Evolutionary conservation across 768 basidiomycete genomes (phyloP).

Genomic region (Lentinula guzmanii): DNA sequence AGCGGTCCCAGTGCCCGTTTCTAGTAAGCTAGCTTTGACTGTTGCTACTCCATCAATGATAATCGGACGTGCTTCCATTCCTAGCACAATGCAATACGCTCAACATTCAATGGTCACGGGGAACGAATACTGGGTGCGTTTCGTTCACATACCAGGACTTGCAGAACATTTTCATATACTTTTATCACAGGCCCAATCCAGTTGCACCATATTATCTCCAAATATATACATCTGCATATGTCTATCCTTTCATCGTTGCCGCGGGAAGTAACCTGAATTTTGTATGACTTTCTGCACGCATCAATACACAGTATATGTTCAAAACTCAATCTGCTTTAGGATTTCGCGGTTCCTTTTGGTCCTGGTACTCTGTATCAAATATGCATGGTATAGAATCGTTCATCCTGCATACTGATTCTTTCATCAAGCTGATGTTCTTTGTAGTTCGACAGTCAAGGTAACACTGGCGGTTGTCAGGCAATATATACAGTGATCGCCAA

Average conservation of each 20-base stretch:
- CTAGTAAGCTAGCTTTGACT: not conserved
- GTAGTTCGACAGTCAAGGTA: constrained; percentile 52
- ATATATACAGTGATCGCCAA: constrained; percentile 51
- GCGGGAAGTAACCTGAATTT: constrained; percentile 41
- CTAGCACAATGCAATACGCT: constrained; percentile 41
- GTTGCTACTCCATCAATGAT: not conserved
- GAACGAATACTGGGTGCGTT: constrained; percentile 32
- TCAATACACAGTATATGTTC: not conserved
- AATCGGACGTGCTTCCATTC: not conserved
- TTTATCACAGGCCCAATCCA: constrained; percentile 42
- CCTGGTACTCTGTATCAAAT: constrained; percentile 45
- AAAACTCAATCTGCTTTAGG: constrained; percentile 24
- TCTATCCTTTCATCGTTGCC: constrained; percentile 45
- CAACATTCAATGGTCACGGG: constrained; percentile 34
- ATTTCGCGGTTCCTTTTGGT: constrained; percentile 53
- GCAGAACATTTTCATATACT: constrained; percentile 1
- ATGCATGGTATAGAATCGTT: not conserved
- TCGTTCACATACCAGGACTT: not conserved
- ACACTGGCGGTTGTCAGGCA: constrained; percentile 56
- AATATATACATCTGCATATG: constrained; percentile 49
- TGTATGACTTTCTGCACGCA: constrained; percentile 28
- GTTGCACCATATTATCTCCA: constrained; percentile 53
- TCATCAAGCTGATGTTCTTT: constrained; percentile 24
- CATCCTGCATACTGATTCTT: not conserved
- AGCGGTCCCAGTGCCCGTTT: constrained; percentile 7